Evolutionary conservation across 2,329 filamentous ascomycete genomes (phyloP), one percentile per base, ranked within the genome.

Genomic region (Triangularia verruculosa): DNA sequence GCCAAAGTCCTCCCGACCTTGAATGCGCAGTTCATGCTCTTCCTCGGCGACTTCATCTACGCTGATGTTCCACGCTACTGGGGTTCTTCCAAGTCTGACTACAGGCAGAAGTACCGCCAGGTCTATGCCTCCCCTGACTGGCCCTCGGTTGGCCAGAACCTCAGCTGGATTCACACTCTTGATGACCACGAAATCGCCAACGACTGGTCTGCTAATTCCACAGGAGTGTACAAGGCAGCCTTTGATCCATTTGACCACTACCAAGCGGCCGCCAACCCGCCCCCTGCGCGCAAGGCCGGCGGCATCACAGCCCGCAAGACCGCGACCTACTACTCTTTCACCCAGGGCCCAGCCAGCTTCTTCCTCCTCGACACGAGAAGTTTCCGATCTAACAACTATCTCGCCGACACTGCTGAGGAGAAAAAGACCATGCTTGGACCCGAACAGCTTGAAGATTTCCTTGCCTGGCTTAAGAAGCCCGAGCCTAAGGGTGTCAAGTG

Each of bases 161-260:
- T 98, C n/a, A 96, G 93, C 70, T 99, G 95, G 95, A 92, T 98
- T 53, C 95, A 99, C 72, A 93, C 96, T 1, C 85, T 97, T 6
- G 95, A 99, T 73, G 95, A 99, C 74, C 95, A 99, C 72, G 95
- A 99, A 74, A 97, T 99, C 66, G 85, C 86, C 4, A 98, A 99
- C 70, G 95, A 98, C 77, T 98, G 93, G 93, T 87, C 89, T 64
- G 82, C 84, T 17, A 95, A 94, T 73, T 89, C 86, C 13, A 93
- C 91, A 0, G 91, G 91, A 5, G 85, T 96, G 0, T 97, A 94
- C 73, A 77, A 83, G 2, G 86, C 89, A 0, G 93, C 94, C 4
- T 86, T 91, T 53, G 92, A 96, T 65, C 92, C 94, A 0, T 99
- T 91, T 81, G 80, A 88, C 56, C 86, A 93, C 72, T 99, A 99